Conservation (phyloP, 192 early-diverging fungal species). For the Backusella westeae region DNA sequence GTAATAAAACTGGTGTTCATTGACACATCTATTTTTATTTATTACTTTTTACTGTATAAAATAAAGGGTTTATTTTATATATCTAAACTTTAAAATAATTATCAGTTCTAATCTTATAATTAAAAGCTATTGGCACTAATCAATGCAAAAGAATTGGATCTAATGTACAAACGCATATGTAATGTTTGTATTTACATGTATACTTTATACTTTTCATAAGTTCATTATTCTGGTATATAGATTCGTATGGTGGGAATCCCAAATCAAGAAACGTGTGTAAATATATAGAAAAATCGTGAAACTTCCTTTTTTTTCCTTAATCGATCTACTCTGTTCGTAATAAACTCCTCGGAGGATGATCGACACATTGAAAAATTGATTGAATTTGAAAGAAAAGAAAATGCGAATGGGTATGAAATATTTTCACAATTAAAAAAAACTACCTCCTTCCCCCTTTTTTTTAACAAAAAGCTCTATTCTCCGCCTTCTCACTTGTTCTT, state of each 20-base stretch:
- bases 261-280: not conserved
- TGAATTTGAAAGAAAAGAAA: not conserved
- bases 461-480: not conserved
- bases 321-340: not conserved
- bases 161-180: not conserved
- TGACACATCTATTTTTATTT: not conserved
- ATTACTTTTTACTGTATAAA: not conserved
- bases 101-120: not conserved
- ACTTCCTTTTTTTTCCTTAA: not conserved
- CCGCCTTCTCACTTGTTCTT: not conserved
- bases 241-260: not conserved
- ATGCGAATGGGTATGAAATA: not conserved
- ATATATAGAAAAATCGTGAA: not conserved
- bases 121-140: not conserved
- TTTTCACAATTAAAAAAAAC: not conserved
- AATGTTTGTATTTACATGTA: too few species aligned
- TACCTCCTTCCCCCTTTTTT: not conserved
- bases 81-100: not conserved
- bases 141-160: not conserved
- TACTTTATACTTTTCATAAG: too few species aligned
- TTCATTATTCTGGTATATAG: not conserved
- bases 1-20: not conserved
- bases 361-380: not conserved
- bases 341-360: not conserved
- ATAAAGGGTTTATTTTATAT: not conserved